A percentile compares a stretch with the other conserved stretches of the same genome.
Evolutionary conservation across 169 alveolate genomes (phyloP).

Genomic region (Plasmodium gaboni): DNA sequence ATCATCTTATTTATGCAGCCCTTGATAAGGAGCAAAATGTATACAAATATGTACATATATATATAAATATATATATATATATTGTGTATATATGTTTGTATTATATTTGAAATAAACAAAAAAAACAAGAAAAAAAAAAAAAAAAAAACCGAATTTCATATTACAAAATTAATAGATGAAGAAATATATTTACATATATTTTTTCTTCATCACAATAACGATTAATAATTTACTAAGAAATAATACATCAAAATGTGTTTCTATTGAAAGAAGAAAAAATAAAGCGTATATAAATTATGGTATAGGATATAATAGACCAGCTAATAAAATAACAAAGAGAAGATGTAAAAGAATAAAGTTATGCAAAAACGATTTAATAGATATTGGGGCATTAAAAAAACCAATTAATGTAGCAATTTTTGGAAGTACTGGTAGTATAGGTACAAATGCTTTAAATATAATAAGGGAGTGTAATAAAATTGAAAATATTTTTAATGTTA

Average conservation of each 20-base stretch:
- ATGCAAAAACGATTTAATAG: background rate
- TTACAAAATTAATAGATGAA: background rate
- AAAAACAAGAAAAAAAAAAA: too few species aligned
- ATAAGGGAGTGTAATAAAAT: slow-evolving; percentile 76
- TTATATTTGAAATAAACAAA: too few species aligned
- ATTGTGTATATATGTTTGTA: too few species aligned
- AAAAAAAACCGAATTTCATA: too few species aligned
- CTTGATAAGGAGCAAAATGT: too few species aligned
- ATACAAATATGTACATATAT: too few species aligned
- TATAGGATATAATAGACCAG: background rate
- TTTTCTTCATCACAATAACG: background rate
- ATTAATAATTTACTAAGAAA: background rate
- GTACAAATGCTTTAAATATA: slow-evolving; percentile 86
- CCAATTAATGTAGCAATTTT: slow-evolving; percentile 70
- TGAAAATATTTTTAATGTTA: slow-evolving; percentile 81
- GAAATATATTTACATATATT: background rate
- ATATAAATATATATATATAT: too few species aligned
- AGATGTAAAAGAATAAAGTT: background rate
- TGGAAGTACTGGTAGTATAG: slow-evolving; percentile 91
- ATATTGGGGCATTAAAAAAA: background rate
- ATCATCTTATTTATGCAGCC: too few species aligned
- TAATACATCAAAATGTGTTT: background rate
- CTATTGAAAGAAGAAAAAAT: background rate
- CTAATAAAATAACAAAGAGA: background rate
- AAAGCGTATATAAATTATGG: slow-evolving; percentile 19